phyloP scores from a whole-genome alignment of 2,329 filamentous ascomycete genomes.

The Cladosporium sp. region DNA sequence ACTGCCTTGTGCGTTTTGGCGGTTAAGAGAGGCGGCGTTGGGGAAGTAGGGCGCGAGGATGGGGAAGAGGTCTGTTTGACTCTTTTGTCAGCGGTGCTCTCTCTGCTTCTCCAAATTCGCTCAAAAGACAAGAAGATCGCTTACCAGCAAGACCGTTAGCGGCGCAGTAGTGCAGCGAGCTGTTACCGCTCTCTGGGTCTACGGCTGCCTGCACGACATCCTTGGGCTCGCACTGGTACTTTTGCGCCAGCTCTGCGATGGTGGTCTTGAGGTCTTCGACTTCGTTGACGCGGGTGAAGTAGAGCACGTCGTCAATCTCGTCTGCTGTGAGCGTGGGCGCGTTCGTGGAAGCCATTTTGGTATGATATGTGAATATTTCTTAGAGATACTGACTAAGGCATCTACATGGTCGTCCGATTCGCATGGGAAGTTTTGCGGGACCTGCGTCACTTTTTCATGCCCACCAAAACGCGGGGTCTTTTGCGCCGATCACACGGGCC shows the following conservation, averaged over 20 bases:
- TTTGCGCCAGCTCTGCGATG: constrained; percentile 57
- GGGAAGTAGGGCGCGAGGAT: constrained; percentile 21
- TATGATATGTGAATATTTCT: background rate
- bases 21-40: constrained; percentile 54
- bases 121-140: background rate
- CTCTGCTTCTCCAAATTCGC: background rate
- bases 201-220: constrained; percentile 66
- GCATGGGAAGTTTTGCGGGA: constrained; percentile 1
- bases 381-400: background rate
- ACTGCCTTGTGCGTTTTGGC: constrained; percentile 77
- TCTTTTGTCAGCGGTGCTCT: background rate
- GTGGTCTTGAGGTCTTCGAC: constrained; percentile 59
- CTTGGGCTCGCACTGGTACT: constrained; percentile 57
- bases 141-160: constrained; percentile 81
- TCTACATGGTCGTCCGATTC: background rate
- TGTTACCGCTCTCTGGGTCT: constrained; percentile 73
- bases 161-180: constrained; percentile 81
- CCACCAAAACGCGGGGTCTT: background rate
- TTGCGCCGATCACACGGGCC: background rate
- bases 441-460: constrained; percentile 1
- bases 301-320: constrained; percentile 86
- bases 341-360: constrained; percentile 8
- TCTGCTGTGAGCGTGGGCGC: constrained; percentile 60
- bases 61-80: constrained; percentile 18
- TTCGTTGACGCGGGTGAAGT: constrained; percentile 77